phyloP scores from a whole-genome alignment of 2,329 filamentous ascomycete genomes.

The Fusarium sp. region DNA sequence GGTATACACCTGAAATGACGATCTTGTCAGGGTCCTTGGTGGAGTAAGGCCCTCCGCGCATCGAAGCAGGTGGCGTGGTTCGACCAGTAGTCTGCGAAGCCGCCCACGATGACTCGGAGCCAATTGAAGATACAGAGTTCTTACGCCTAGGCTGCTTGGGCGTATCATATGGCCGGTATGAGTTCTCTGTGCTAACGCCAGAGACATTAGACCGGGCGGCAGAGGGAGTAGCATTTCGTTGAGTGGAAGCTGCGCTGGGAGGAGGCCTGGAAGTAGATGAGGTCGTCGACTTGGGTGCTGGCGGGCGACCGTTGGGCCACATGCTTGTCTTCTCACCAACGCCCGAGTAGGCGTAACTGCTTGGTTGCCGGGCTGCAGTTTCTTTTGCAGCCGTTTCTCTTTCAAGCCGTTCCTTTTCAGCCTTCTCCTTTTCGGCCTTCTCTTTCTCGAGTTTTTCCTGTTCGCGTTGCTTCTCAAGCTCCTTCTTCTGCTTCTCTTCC shows the following conservation, averaged over 20 bases:
- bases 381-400: conserved; percentile 51
- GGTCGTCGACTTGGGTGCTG: conserved; percentile 48
- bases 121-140: conserved; percentile 75
- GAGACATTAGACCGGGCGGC: conserved; percentile 70
- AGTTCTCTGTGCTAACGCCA: conserved; percentile 73
- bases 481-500: conserved; percentile 56
- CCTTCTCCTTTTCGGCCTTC: conserved; percentile 33
- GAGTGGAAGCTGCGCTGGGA: conserved; percentile 43
- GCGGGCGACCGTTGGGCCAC: conserved; percentile 74
- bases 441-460: conserved; percentile 56
- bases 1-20: conserved; percentile 91
- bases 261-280: conserved; percentile 43
- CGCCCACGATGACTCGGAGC: conserved; percentile 88
- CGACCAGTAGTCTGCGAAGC: conserved; percentile 85
- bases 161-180: conserved; percentile 82
- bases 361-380: conserved; percentile 56
- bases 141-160: conserved; percentile 70
- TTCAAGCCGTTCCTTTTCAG: conserved; percentile 29
- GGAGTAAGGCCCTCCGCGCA: conserved; percentile 81
- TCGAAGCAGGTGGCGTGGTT: conserved; percentile 85
- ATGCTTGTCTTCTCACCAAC: conserved; percentile 78
- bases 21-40: conserved; percentile 97
- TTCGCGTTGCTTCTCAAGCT: conserved; percentile 52
- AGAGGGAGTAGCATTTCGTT: conserved; percentile 57
- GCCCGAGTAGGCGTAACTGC: conserved; percentile 73